These are phyloP conservation scores for Epichloe aotearoae DNA, from an alignment of 2,329 filamentous ascomycete species.

Conservation along the genomic window DNA sequence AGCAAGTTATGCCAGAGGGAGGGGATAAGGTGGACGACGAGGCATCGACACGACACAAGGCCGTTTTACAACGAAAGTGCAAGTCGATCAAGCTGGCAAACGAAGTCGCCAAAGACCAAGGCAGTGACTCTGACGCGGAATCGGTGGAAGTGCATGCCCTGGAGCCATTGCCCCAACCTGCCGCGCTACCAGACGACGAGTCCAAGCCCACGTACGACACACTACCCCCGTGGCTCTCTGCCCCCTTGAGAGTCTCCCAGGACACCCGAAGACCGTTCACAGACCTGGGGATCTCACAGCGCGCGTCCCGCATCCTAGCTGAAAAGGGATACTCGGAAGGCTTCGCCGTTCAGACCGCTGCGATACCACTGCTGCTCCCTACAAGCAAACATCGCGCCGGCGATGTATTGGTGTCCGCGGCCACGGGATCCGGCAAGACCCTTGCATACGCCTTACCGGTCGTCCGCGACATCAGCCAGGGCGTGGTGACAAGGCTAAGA, in stretches of 20 bases:
- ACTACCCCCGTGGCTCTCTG: slow-evolving; percentile 67
- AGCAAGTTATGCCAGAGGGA: slow-evolving; percentile 8
- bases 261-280: slow-evolving; percentile 48
- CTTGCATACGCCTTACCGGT: slow-evolving; percentile 83
- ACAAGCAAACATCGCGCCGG: slow-evolving; percentile 48
- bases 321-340: slow-evolving; percentile 37
- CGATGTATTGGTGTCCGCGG: slow-evolving; percentile 81
- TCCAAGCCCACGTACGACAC: slow-evolving; percentile 60
- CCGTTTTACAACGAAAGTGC: slow-evolving; percentile 40
- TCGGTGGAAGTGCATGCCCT: slow-evolving; percentile 51
- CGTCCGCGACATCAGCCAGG: slow-evolving; percentile 58
- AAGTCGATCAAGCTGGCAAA: slow-evolving; percentile 40
- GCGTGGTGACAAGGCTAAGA: slow-evolving; percentile 51
- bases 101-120: slow-evolving; percentile 22
- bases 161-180: slow-evolving; percentile 69
- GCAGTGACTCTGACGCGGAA: slow-evolving; percentile 19
- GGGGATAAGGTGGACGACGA: slow-evolving; percentile 15
- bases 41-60: slow-evolving; percentile 29
- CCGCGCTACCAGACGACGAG: slow-evolving; percentile 41
- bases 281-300: slow-evolving; percentile 46
- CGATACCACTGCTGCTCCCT: slow-evolving; percentile 67
- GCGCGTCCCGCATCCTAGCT: slow-evolving; percentile 48
- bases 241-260: slow-evolving; percentile 56
- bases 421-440: slow-evolving; percentile 93
- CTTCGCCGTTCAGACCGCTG: slow-evolving; percentile 30